phyloP scores from a whole-genome alignment of 805 yeast genomes.

The Pichia exigua region DNA sequence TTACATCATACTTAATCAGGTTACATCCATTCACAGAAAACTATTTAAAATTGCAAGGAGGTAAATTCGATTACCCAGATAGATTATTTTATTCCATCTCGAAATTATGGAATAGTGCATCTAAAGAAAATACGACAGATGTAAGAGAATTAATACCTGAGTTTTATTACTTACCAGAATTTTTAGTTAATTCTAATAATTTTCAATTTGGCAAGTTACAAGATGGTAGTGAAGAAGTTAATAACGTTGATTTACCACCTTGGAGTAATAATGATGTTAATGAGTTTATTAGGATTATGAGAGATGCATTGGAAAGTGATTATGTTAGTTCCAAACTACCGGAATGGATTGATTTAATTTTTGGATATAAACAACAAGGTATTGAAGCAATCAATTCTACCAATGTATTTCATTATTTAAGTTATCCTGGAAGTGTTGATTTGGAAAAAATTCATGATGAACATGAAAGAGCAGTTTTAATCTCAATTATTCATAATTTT shows the following conservation, averaged over 20 bases:
- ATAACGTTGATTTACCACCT: constrained; percentile 64
- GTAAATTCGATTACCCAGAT: constrained; percentile 84
- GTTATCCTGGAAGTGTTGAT: constrained; percentile 79
- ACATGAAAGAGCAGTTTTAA: constrained; percentile 63
- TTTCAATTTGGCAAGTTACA: constrained; percentile 69
- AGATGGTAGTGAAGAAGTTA: constrained; percentile 40
- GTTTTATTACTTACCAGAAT: constrained; percentile 76
- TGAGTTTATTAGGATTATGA: constrained; percentile 62
- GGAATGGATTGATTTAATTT: constrained; percentile 78
- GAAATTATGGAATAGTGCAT: constrained; percentile 78
- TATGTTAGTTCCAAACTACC: constrained; percentile 71
- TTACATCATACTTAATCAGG: constrained; percentile 69
- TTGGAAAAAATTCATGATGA: constrained; percentile 68
- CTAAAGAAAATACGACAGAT: constrained; percentile 75
- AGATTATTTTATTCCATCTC: constrained; percentile 65
- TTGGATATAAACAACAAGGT: constrained; percentile 77
- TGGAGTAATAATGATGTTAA: constrained; percentile 81
- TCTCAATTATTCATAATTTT: constrained; percentile 83
- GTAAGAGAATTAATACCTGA: constrained; percentile 86
- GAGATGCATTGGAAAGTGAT: constrained; percentile 79
- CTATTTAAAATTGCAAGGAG: constrained; percentile 73
- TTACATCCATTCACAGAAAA: constrained; percentile 77
- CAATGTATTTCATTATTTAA: constrained; percentile 77
- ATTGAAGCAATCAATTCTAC: constrained; percentile 53
- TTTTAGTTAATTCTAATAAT: constrained; percentile 54